These are phyloP conservation scores for Exophiala phaeomuriformis DNA, from an alignment of 2,329 filamentous ascomycete genomes.

Conservation along the genomic window DNA sequence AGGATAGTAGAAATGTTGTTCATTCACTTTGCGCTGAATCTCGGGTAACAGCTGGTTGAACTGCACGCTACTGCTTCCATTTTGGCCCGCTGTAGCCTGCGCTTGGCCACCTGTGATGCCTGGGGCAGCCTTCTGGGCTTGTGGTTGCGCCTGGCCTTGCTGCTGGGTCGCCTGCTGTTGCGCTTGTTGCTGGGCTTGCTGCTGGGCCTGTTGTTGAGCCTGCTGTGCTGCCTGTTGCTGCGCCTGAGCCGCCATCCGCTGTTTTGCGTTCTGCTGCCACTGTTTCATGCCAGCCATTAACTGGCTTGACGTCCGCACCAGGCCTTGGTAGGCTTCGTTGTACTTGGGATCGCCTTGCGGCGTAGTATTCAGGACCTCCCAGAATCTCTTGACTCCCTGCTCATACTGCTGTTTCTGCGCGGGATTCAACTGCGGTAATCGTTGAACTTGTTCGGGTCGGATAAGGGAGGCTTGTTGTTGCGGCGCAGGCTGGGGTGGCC, in stretches of 20 bases:
- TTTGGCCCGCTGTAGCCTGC: constrained; percentile 23
- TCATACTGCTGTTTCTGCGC: constrained; percentile 51
- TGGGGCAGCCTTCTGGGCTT: constrained; percentile 3
- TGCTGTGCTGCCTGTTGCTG: constrained; percentile 10
- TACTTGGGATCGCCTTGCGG: constrained; percentile 45
- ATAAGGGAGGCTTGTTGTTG: constrained; percentile 43
- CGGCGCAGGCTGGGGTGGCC: constrained; percentile 17
- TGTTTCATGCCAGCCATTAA: constrained; percentile 47
- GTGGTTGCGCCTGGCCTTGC: constrained; percentile 10
- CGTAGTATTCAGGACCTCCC: constrained; percentile 46
- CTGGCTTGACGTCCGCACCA: constrained; percentile 45
- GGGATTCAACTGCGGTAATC: constrained; percentile 47
- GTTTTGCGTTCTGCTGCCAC: constrained; percentile 37
- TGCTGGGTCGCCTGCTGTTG: constrained; percentile 1
- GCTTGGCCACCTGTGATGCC: constrained; percentile 3
- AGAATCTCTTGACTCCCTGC: constrained; percentile 47
- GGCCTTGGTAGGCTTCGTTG: constrained; percentile 44
- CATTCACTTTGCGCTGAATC: constrained; percentile 42
- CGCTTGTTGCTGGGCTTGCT: constrained; percentile 9
- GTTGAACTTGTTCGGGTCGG: constrained; percentile 47
- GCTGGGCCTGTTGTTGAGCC: constrained; percentile 10
- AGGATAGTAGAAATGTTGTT: constrained; percentile 40
- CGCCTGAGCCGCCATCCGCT: constrained; percentile 17
- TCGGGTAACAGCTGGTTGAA: constrained; percentile 40
- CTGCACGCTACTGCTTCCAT: constrained; percentile 33